Evolutionary conservation across 495 filamentous ascomycete genomes (phyloP).

Genomic region (Collariella sp.): DNA sequence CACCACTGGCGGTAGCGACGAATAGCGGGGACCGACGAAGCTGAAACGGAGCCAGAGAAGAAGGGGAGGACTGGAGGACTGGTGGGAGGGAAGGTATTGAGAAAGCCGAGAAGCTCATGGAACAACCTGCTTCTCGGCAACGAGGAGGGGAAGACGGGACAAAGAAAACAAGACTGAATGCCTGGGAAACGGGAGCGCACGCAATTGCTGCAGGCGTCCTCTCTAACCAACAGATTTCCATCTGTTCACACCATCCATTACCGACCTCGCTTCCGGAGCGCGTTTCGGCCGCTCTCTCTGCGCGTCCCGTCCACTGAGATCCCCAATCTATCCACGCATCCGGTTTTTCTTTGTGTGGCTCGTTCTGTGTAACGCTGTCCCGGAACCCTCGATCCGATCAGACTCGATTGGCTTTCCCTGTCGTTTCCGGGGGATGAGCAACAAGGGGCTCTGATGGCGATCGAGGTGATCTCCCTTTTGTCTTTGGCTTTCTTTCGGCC

Average conservation of each 20-base stretch:
- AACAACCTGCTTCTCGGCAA: not conserved
- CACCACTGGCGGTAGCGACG: not conserved
- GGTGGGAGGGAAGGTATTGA: too few species aligned
- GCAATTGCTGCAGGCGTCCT: conserved; percentile 3
- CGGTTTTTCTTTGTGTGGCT: not conserved
- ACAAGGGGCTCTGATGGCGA: not conserved
- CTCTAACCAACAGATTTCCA: too few species aligned
- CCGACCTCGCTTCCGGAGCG: too few species aligned
- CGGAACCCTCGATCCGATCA: not conserved
- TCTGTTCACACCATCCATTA: too few species aligned
- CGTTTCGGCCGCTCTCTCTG: not conserved
- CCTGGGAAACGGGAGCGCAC: not conserved
- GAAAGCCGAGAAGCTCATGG: not conserved
- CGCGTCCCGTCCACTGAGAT: conserved; percentile 4
- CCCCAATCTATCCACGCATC: too few species aligned
- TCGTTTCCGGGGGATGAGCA: not conserved
- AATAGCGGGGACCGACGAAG: not conserved
- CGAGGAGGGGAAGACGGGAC: not conserved
- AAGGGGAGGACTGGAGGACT: too few species aligned
- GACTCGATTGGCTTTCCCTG: conserved; percentile 2
- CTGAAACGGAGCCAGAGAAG: not conserved
- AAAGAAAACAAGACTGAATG: conserved; percentile 6
- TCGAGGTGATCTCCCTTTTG: too few species aligned
- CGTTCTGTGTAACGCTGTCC: not conserved
- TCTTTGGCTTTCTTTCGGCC: too few species aligned